A percentile compares a stretch with the other conserved stretches of the same genome.
phyloP scores from a whole-genome alignment of 495 filamentous ascomycete genomes.

The Immersiella caudata region DNA sequence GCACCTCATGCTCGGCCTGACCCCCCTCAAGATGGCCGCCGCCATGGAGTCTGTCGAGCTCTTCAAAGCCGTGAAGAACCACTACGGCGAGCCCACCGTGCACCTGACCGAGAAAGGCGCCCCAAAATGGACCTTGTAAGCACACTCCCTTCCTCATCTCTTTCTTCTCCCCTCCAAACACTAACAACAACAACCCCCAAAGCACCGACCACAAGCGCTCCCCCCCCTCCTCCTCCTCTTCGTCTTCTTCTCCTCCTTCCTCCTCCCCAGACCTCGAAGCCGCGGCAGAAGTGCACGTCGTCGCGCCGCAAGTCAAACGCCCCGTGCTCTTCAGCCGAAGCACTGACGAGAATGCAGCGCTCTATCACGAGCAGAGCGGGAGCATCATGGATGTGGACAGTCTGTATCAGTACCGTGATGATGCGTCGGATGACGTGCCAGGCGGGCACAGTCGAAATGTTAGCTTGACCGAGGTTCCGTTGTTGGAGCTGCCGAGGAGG shows the following conservation, averaged over 20 bases:
- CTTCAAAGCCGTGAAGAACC: not conserved
- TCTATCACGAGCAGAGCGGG: not conserved
- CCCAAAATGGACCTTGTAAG: not conserved
- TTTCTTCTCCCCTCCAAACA: too few species aligned
- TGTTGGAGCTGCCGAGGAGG: not conserved
- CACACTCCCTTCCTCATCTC: not conserved
- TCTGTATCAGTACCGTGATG: not conserved
- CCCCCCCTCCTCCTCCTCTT: not conserved
- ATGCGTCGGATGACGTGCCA: not conserved
- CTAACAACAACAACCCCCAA: not conserved
- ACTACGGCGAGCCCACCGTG: not conserved
- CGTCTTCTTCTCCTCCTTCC: not conserved
- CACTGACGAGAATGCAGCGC: not conserved
- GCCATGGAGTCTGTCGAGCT: not conserved
- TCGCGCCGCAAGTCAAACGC: not conserved
- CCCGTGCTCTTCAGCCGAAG: not conserved
- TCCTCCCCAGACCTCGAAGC: not conserved
- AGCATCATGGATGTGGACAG: not conserved
- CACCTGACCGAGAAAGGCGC: not conserved
- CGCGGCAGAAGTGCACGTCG: not conserved
- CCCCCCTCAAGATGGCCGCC: not conserved
- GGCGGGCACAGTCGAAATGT: not conserved
- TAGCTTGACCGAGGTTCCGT: not conserved
- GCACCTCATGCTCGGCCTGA: not conserved
- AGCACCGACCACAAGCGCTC: not conserved